Evolutionary conservation across 352 stramenopile species (phyloP).

Genomic region (Chrysophaeum taylorii): DNA sequence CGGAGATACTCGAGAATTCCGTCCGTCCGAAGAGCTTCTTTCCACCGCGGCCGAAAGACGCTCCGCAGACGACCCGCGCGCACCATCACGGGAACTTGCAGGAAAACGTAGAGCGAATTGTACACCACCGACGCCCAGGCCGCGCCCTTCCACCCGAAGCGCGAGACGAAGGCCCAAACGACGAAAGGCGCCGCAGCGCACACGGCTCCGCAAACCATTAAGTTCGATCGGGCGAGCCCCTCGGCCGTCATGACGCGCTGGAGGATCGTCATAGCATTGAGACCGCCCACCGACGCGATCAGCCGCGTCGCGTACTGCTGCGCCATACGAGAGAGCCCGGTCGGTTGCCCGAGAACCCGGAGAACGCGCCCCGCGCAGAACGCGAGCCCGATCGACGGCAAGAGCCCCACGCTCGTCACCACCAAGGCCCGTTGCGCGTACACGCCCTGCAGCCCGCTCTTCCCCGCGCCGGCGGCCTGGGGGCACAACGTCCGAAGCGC

Average conservation of each 20-base stretch:
- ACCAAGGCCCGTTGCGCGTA: conserved; percentile 3
- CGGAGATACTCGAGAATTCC: neutral
- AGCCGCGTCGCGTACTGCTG: neutral
- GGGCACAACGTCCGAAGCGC: conserved; percentile 2
- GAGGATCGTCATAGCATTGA: neutral
- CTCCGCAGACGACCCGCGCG: neutral
- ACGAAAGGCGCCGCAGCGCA: neutral
- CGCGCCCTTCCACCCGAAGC: neutral
- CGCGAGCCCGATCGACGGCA: neutral
- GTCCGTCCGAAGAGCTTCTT: neutral
- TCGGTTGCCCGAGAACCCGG: neutral
- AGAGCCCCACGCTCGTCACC: neutral
- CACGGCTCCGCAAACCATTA: neutral
- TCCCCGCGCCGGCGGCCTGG: neutral
- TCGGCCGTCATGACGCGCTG: conserved; percentile 11
- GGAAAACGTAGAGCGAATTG: neutral
- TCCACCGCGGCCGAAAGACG: conserved; percentile 1
- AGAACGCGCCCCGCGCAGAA: neutral
- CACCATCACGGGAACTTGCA: neutral
- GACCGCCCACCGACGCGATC: neutral
- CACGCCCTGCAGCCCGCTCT: neutral
- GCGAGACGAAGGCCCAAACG: neutral
- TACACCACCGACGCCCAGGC: neutral
- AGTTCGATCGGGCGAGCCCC: neutral
- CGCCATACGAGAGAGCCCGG: neutral